These are phyloP conservation scores for Rhexocercosporidium sp. DNA, from an alignment of 2,329 filamentous ascomycete species.

Conservation along the genomic window DNA sequence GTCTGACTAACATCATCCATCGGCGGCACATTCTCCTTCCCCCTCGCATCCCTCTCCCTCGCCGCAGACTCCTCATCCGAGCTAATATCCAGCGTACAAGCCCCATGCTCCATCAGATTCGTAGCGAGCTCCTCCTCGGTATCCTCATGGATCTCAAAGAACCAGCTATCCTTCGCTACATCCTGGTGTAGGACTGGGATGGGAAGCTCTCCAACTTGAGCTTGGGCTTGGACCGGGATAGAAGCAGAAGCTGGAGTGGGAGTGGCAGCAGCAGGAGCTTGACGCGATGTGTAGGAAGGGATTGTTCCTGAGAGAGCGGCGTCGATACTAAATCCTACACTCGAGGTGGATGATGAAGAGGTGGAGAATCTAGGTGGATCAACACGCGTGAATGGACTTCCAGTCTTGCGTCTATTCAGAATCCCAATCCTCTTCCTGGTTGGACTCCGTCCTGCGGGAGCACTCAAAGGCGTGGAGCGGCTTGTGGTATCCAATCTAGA, in stretches of 20 bases:
- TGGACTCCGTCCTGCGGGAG: constrained; percentile 83
- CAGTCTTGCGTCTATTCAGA: constrained; percentile 69
- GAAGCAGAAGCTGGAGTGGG: not conserved
- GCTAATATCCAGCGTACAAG: constrained; percentile 84
- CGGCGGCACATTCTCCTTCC: constrained; percentile 95
- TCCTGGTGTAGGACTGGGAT: constrained; percentile 47
- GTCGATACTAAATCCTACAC: constrained; percentile 77
- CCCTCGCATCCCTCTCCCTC: constrained; percentile 63
- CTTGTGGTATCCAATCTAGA: constrained; percentile 52
- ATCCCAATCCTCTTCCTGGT: constrained; percentile 75
- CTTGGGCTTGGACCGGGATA: too few relatives aligned
- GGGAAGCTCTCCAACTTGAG: constrained; percentile 15
- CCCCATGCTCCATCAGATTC: constrained; percentile 90
- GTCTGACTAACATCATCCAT: constrained; percentile 67
- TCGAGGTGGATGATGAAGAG: constrained; percentile 51
- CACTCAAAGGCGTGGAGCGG: constrained; percentile 61
- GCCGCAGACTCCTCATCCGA: constrained; percentile 76
- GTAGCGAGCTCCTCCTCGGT: constrained; percentile 88
- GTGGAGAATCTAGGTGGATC: constrained; percentile 69
- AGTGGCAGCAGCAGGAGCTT: constrained; percentile 34
- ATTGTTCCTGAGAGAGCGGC: constrained; percentile 81
- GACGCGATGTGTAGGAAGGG: constrained; percentile 59
- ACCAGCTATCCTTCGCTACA: constrained; percentile 72
- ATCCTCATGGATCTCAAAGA: constrained; percentile 95
- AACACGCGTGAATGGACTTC: constrained; percentile 68